phyloP scores from a whole-genome alignment of 495 filamentous ascomycete species.

The Letharia columbiana region DNA sequence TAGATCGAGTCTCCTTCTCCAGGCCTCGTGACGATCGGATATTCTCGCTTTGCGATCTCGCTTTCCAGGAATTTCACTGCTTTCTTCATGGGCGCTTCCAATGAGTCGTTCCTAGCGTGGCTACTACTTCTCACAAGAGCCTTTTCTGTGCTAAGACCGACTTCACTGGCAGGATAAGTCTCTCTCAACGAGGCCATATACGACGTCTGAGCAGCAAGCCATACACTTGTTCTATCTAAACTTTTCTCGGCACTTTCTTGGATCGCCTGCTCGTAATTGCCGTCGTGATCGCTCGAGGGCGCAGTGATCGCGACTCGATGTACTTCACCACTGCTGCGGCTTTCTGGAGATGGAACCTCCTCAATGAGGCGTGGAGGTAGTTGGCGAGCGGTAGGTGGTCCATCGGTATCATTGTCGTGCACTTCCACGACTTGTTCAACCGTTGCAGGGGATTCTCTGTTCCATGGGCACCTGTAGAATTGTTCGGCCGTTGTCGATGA shows the following conservation, averaged over 20 bases:
- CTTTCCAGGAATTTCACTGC: constrained; percentile 64
- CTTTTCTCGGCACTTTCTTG: constrained; percentile 54
- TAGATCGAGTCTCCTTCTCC: constrained; percentile 66
- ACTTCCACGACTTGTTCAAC: constrained; percentile 63
- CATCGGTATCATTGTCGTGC: constrained; percentile 43
- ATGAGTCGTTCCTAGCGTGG: constrained; percentile 27
- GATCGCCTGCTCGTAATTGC: constrained; percentile 59
- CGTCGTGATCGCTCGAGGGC: constrained; percentile 55
- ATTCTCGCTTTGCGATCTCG: constrained; percentile 35
- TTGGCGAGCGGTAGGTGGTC: constrained; percentile 59
- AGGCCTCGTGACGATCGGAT: constrained; percentile 27
- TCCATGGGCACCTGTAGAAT: constrained; percentile 79
- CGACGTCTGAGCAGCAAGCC: constrained; percentile 69
- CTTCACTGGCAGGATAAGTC: constrained; percentile 48
- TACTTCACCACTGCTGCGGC: neutral
- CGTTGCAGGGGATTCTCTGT: constrained; percentile 38
- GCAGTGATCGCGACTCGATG: neutral
- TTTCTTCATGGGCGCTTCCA: constrained; percentile 51
- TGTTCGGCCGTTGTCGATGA: constrained; percentile 73
- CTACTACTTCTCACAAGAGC: constrained; percentile 27
- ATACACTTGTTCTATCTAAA: constrained; percentile 70
- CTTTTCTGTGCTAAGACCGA: constrained; percentile 33
- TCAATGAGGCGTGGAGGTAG: constrained; percentile 4
- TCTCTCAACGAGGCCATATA: constrained; percentile 66
- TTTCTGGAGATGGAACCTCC: neutral